Conservation (phyloP, 768 basidiomycete genomes). For the Pholiota microspora region DNA sequence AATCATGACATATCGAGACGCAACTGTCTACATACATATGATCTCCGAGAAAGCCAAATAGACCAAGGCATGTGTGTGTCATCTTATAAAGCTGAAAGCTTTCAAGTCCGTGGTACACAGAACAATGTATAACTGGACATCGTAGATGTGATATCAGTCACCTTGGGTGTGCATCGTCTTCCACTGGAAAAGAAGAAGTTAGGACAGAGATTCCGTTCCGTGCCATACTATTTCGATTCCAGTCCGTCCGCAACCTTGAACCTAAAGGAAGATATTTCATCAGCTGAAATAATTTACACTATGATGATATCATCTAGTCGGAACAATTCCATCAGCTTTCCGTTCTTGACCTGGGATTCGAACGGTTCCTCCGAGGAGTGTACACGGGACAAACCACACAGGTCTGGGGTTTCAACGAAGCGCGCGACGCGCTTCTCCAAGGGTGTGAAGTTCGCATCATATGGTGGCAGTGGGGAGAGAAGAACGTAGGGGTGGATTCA, state of each 20-base stretch:
- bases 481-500: background rate
- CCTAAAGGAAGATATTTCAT: background rate
- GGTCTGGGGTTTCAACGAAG: conserved; percentile 23
- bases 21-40: background rate
- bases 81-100: too few relatives aligned
- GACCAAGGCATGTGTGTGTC: background rate
- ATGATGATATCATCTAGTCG: background rate
- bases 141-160: background rate
- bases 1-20: background rate
- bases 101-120: background rate
- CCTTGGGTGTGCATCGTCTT: too few relatives aligned
- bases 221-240: too few relatives aligned
- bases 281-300: too few relatives aligned
- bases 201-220: background rate
- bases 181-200: background rate
- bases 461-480: background rate
- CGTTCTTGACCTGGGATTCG: conserved; percentile 23
- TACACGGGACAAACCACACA: conserved; percentile 17
- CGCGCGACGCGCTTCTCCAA: conserved; percentile 9
- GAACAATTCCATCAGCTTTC: conserved; percentile 20
- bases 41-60: background rate
- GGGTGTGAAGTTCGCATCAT: conserved; percentile 14
- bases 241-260: background rate
- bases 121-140: background rate
- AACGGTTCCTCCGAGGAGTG: conserved; percentile 21